phyloP scores from a whole-genome alignment of 2,329 filamentous ascomycete genomes.

The Fusarium pininemorale region DNA sequence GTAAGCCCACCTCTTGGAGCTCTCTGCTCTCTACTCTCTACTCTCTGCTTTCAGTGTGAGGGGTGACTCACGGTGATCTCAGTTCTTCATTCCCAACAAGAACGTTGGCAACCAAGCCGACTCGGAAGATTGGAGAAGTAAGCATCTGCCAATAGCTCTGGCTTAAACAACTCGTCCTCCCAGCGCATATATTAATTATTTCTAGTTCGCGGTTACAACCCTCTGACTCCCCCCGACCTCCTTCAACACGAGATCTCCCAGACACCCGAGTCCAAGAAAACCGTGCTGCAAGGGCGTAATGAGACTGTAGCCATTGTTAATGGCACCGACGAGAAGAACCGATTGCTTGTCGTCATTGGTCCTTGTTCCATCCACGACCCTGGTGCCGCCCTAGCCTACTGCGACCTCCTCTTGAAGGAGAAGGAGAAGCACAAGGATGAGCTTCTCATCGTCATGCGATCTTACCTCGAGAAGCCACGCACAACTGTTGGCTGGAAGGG shows the following conservation, averaged over 20 bases:
- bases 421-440: slow-evolving; percentile 91
- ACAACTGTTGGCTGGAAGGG: slow-evolving; percentile 99
- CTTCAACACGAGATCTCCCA: slow-evolving; percentile 91
- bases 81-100: slow-evolving; percentile 81
- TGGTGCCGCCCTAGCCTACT: slow-evolving; percentile 89
- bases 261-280: slow-evolving; percentile 64
- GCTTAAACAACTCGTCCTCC: not conserved
- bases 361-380: slow-evolving; percentile 99
- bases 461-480: slow-evolving; percentile 97
- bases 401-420: slow-evolving; percentile 79
- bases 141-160: slow-evolving; percentile 43
- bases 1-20: slow-evolving; percentile 33
- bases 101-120: slow-evolving; percentile 78
- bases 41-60: slow-evolving; percentile 18
- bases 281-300: slow-evolving; percentile 68
- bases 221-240: slow-evolving; percentile 89
- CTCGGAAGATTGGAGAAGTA: slow-evolving; percentile 86
- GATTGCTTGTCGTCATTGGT: slow-evolving; percentile 80
- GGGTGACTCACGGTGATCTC: slow-evolving; percentile 43
- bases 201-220: slow-evolving; percentile 87
- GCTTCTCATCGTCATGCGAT: slow-evolving; percentile 94
- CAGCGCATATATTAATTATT: slow-evolving; percentile 36
- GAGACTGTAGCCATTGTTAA: slow-evolving; percentile 76
- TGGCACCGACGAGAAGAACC: slow-evolving; percentile 68
- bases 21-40: slow-evolving; percentile 2